A percentile compares a stretch with the other conserved stretches of the same genome.
phyloP scores from a whole-genome alignment of 23 red algal genomes.

The Chondrus crispus region DNA sequence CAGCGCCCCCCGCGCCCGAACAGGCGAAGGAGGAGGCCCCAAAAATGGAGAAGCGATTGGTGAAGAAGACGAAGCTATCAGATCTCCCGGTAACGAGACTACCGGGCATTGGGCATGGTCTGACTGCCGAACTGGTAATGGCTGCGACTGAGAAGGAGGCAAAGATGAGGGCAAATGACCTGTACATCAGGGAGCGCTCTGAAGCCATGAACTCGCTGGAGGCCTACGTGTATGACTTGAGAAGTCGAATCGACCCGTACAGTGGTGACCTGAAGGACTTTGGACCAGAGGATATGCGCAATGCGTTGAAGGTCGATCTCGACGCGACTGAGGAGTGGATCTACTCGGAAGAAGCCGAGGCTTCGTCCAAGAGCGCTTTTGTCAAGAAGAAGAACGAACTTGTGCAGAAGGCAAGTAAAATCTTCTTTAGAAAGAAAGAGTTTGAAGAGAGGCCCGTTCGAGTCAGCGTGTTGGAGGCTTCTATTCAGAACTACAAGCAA shows the following conservation, averaged over 20 bases:
- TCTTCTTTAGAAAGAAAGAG: constrained; percentile 67
- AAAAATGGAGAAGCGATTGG: constrained; percentile 35
- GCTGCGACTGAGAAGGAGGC: constrained; percentile 71
- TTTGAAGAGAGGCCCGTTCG: constrained; percentile 65
- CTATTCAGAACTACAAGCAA: constrained; percentile 44
- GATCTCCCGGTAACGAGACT: constrained; percentile 36
- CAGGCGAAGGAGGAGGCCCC: constrained; percentile 5
- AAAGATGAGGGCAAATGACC: constrained; percentile 85
- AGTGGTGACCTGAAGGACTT: constrained; percentile 76
- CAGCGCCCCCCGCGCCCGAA: constrained; percentile 19
- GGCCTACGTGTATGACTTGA: constrained; percentile 95
- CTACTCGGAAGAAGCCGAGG: constrained; percentile 87
- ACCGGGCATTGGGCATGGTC: constrained; percentile 2
- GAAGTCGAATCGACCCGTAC: constrained; percentile 70
- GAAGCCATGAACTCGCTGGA: constrained; percentile 98
- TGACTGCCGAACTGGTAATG: constrained; percentile 10
- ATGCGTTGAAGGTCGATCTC: constrained; percentile 53
- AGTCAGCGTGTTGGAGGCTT: constrained; percentile 41
- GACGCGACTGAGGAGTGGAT: constrained; percentile 96
- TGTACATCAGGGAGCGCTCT: constrained; percentile 82
- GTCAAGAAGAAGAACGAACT: constrained; percentile 45
- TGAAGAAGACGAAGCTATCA: constrained; percentile 63
- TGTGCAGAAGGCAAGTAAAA: constrained; percentile 3
- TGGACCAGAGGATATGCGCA: constrained; percentile 21
- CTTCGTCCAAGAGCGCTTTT: constrained; percentile 81